phyloP scores from a whole-genome alignment of 2,329 filamentous ascomycete species.

The Xylariaceae sp. region DNA sequence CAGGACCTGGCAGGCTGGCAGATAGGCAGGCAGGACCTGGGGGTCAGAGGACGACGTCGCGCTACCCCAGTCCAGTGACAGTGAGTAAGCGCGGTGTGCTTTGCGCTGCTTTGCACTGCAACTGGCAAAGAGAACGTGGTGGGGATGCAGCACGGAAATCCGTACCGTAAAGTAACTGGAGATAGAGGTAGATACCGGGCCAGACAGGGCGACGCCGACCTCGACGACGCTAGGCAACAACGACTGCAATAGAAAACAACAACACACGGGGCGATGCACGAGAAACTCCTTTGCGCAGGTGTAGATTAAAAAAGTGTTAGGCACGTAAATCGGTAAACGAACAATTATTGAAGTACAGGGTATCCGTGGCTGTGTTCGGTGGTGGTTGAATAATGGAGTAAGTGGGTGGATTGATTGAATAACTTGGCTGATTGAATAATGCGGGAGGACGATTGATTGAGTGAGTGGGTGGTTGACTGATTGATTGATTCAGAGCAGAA shows the following conservation, averaged over 20 bases:
- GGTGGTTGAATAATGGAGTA: constrained; percentile 2
- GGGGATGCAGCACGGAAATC: not conserved
- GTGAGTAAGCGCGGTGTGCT: not conserved
- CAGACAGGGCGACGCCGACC: not conserved
- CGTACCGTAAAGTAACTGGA: too few relatives aligned
- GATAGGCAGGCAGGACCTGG: constrained; percentile 1
- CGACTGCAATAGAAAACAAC: not conserved
- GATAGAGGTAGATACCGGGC: not conserved
- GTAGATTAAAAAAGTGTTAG: constrained; percentile 19
- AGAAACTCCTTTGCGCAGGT: constrained; percentile 19
- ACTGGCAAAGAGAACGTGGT: not conserved
- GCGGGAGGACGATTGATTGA: too few relatives aligned
- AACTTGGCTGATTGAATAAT: constrained; percentile 2
- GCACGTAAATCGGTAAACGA: constrained; percentile 9
- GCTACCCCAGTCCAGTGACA: not conserved
- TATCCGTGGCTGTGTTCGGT: not conserved
- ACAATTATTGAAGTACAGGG: constrained; percentile 18
- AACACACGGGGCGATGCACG: constrained; percentile 17
- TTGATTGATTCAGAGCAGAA: constrained; percentile 5
- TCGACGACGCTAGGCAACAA: not conserved
- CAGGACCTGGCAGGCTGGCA: not conserved
- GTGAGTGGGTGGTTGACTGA: constrained; percentile 5
- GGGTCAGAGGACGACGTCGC: constrained; percentile 1
- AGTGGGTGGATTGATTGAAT: constrained; percentile 8
- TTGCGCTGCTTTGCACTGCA: constrained; percentile 2